Conservation (phyloP, 768 basidiomycete species). For the Stropharia rugosoannulata region DNA sequence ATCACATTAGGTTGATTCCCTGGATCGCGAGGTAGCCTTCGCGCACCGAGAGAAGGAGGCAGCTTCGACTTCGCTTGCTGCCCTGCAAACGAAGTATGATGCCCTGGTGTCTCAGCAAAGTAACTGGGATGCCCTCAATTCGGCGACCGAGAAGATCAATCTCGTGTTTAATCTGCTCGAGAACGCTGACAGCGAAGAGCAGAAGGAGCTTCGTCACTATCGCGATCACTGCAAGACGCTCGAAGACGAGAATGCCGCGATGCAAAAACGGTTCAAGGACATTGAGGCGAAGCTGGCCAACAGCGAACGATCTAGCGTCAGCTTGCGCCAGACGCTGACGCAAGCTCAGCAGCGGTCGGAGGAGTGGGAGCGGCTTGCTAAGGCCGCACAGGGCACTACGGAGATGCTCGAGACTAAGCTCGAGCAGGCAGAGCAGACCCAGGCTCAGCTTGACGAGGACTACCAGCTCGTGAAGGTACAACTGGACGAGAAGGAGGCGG, state of each 20-base stretch:
- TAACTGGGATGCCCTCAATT: constrained; percentile 79
- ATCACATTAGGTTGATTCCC: constrained; percentile 50
- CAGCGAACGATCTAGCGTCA: constrained; percentile 56
- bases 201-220: constrained; percentile 64
- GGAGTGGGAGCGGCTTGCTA: constrained; percentile 81
- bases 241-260: constrained; percentile 62
- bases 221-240: constrained; percentile 64
- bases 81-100: constrained; percentile 62
- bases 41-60: constrained; percentile 64
- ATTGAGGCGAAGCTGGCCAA: constrained; percentile 61
- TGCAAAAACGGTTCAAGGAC: constrained; percentile 76
- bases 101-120: constrained; percentile 57
- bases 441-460: constrained; percentile 69
- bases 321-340: constrained; percentile 61
- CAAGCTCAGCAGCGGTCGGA: constrained; percentile 76
- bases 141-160: constrained; percentile 73
- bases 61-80: constrained; percentile 44
- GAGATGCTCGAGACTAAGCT: constrained; percentile 58
- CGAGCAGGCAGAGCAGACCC: constrained; percentile 66
- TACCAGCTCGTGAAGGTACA: constrained; percentile 65
- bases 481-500: constrained; percentile 74
- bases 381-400: constrained; percentile 65
- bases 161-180: constrained; percentile 58
- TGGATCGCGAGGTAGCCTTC: constrained; percentile 59
- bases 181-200: constrained; percentile 67